Conservation (phyloP, 768 basidiomycete genomes). For the Mycena vitilis region DNA sequence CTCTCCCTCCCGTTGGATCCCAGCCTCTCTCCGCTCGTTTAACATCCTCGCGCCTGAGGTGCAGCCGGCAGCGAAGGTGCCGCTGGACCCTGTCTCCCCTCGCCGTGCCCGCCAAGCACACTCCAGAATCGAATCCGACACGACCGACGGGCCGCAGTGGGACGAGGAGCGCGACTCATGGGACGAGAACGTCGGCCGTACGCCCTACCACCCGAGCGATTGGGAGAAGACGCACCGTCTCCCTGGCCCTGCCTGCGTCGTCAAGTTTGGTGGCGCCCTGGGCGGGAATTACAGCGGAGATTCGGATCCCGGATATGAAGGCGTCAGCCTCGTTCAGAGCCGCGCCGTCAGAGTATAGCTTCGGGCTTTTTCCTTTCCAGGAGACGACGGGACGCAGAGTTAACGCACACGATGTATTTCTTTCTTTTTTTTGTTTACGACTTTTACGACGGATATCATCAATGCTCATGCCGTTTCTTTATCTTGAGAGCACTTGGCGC, state of each 20-base stretch:
- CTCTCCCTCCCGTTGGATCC: constrained; percentile 79
- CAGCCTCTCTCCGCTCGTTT: constrained; percentile 70
- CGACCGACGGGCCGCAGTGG: constrained; percentile 47
- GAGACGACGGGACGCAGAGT: background rate
- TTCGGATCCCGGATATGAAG: constrained; percentile 7
- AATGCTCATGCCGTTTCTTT: background rate
- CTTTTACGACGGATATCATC: constrained; percentile 6
- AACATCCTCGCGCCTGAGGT: constrained; percentile 67
- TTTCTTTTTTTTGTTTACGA: constrained; percentile 16
- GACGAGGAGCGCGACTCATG: constrained; percentile 80
- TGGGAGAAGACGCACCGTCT: constrained; percentile 67
- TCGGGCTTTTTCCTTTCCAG: background rate
- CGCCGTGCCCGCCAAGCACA: background rate
- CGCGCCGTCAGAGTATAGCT: constrained; percentile 13
- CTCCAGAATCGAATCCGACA: constrained; percentile 19
- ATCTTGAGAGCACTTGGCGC: background rate
- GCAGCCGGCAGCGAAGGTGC: constrained; percentile 63
- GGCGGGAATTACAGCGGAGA: constrained; percentile 42
- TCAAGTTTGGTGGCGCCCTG: constrained; percentile 35
- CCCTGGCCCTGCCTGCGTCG: constrained; percentile 54
- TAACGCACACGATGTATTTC: background rate
- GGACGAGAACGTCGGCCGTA: constrained; percentile 64
- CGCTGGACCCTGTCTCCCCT: constrained; percentile 67
- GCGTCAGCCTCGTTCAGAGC: background rate
- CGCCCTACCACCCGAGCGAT: constrained; percentile 74